Evolutionary conservation across 2,329 filamentous ascomycete species (phyloP).

Genomic region (Mycosphaerelloides madeirae): DNA sequence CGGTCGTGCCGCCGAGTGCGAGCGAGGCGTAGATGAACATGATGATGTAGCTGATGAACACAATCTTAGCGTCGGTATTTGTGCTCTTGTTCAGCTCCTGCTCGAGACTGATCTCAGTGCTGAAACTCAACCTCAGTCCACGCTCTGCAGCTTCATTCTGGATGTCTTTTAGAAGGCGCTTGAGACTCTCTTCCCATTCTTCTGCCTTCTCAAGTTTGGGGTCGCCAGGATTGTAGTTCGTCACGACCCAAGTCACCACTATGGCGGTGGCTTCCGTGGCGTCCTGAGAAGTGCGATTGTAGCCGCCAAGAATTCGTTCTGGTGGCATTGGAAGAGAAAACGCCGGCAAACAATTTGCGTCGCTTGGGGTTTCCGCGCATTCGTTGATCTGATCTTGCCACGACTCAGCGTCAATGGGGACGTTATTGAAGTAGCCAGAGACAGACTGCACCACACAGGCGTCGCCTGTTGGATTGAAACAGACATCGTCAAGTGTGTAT

Average conservation of each 20-base stretch:
- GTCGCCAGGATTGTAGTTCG: conserved; percentile 73
- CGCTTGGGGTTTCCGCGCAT: conserved; percentile 67
- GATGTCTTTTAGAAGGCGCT: conserved; percentile 66
- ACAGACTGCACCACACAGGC: conserved; percentile 91
- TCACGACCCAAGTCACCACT: conserved; percentile 91
- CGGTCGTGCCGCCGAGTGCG: conserved; percentile 80
- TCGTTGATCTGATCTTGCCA: conserved; percentile 70
- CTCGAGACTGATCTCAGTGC: conserved; percentile 89
- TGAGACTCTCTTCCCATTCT: conserved; percentile 83
- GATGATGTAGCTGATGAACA: conserved; percentile 92
- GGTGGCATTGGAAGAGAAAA: conserved; percentile 87
- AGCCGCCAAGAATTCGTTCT: conserved; percentile 80
- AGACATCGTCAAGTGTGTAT: conserved; percentile 74
- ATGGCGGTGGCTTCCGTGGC: conserved; percentile 72
- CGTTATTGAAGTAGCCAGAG: conserved; percentile 76
- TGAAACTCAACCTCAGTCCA: conserved; percentile 86
- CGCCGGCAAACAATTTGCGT: conserved; percentile 64
- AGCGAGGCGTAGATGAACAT: conserved; percentile 98
- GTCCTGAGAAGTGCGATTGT: conserved; percentile 51
- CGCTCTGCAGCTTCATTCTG: conserved; percentile 73
- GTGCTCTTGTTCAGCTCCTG: conserved; percentile 96
- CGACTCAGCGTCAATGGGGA: conserved; percentile 46
- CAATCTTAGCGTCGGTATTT: conserved; percentile 95
- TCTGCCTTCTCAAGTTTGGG: conserved; percentile 67
- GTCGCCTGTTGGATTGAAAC: conserved; percentile 85